Base-by-base conservation (phyloP, 1,284 basidiomycete species). In the Apiotrichum brassicae region DNA sequence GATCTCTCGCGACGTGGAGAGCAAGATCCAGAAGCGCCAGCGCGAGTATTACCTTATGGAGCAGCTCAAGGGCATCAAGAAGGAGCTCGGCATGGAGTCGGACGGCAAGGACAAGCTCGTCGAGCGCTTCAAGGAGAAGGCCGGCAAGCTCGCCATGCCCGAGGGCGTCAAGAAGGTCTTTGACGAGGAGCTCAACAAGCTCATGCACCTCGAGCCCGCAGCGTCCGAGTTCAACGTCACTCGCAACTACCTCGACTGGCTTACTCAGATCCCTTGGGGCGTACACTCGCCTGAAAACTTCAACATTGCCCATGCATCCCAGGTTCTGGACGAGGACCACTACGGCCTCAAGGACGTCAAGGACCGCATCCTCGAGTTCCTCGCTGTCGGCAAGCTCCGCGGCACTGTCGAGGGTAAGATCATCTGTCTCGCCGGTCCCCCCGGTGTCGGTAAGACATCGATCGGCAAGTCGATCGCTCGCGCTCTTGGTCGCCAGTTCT, bases 351-450 rank as follows among this genome's bases (percentile, higher is more conserved):
- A 86, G 62, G 92, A 97, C 66, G 85, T 97, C 69, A 98, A 99
- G 73, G 87, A 94, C 56, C 86, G 94, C 30, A 97, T 99, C 56
- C 81, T 98, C 41, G 94, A 98, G 72, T 99, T 98, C 78, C 81
- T 98, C 35, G 95, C 95, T 0, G 93, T 98, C 12, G 93, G 93
- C 41, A 97, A 97, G 74, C 81, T 99, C 6, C 82, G 91, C 25
- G 94, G 94, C 11, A 93, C 87, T 0, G 92, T 98, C n/a, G 81
- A 97, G 69, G 94, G 94, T 63, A 97, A 98, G 78, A 98, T 99
- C 63, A 86, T 98, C 49, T 97, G 92, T 68, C 81, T 98, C 22
- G 89, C 88, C 32, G 94, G 94, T 8, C 95, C 94, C 13, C 95
- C 95, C 3, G 94, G 94, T 74, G 95, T 98, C 6, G 93, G 93